Evolutionary conservation across 1,284 basidiomycete species (phyloP).

Genomic region (Puccinia brachypodii): DNA sequence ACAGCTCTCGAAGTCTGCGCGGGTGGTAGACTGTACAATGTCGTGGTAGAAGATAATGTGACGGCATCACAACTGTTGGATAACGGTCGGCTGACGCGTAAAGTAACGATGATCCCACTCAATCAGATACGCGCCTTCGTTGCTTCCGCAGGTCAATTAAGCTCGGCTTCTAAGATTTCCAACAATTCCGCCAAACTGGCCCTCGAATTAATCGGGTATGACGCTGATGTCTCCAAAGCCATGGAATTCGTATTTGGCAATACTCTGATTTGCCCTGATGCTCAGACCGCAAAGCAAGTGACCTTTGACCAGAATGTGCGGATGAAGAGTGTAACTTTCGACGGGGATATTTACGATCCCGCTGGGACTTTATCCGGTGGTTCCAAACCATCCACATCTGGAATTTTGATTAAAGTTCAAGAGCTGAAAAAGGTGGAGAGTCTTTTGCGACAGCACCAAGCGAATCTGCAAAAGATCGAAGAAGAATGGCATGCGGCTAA

Average conservation of each 20-base stretch:
- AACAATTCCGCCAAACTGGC: slow-evolving; percentile 81
- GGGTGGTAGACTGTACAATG: slow-evolving; percentile 87
- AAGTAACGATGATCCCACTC: slow-evolving; percentile 89
- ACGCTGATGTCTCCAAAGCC: slow-evolving; percentile 79
- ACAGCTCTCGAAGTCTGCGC: slow-evolving; percentile 85
- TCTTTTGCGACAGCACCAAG: slow-evolving; percentile 64
- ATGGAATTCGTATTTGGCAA: slow-evolving; percentile 94
- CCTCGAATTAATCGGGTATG: slow-evolving; percentile 80
- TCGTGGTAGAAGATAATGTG: slow-evolving; percentile 86
- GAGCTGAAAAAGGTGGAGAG: slow-evolving; percentile 68
- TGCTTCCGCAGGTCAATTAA: slow-evolving; percentile 73
- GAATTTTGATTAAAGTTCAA: slow-evolving; percentile 80
- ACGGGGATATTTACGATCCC: slow-evolving; percentile 96
- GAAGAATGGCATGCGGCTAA: slow-evolving; percentile 64
- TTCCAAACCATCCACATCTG: slow-evolving; percentile 73
- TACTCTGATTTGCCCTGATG: slow-evolving; percentile 86
- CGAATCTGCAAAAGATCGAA: slow-evolving; percentile 64
- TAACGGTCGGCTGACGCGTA: slow-evolving; percentile 79
- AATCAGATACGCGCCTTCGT: slow-evolving; percentile 80
- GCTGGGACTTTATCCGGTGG: slow-evolving; percentile 92
- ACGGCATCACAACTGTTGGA: slow-evolving; percentile 82
- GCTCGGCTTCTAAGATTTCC: slow-evolving; percentile 72
- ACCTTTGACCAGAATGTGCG: slow-evolving; percentile 77
- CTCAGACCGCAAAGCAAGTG: slow-evolving; percentile 80
- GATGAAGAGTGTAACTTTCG: slow-evolving; percentile 83